Percentiles rank a stretch among this genome's conserved stretches.
These are phyloP conservation scores for Starmerella riodocensis DNA, from an alignment of 805 yeast species.

Conservation along the genomic window DNA sequence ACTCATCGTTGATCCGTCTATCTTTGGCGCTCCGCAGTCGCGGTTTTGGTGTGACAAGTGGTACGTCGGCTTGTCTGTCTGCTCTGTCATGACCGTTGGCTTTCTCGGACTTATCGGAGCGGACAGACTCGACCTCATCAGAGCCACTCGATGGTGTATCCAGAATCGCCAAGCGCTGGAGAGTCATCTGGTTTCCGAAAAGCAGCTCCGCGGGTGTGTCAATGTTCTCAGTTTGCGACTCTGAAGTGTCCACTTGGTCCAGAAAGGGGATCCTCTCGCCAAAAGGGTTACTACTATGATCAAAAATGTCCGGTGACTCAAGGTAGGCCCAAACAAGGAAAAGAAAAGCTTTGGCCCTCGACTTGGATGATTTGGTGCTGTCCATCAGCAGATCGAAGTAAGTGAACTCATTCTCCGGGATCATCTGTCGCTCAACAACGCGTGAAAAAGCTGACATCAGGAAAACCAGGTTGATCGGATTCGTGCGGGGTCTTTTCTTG, in stretches of 20 bases:
- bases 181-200: conserved; percentile 33
- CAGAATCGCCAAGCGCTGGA: conserved; percentile 30
- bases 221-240: conserved; percentile 30
- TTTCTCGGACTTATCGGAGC: neutral
- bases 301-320: conserved; percentile 51
- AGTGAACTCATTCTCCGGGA: conserved; percentile 18
- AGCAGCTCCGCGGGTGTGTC: conserved; percentile 34
- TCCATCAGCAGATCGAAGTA: conserved; percentile 52
- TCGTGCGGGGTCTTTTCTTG: conserved; percentile 34
- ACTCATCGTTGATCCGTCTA: conserved; percentile 15
- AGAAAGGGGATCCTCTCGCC: conserved; percentile 31
- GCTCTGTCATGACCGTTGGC: neutral
- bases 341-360: conserved; percentile 58
- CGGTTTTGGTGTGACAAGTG: conserved; percentile 13
- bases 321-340: conserved; percentile 75
- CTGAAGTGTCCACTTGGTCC: conserved; percentile 28
- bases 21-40: conserved; percentile 16
- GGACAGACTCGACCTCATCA: neutral
- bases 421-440: conserved; percentile 35
- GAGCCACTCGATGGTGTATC: neutral
- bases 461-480: conserved; percentile 67
- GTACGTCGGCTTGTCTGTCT: conserved; percentile 4
- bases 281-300: conserved; percentile 47
- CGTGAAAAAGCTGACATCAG: conserved; percentile 50
- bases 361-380: conserved; percentile 43